These are phyloP conservation scores for Claviceps sp. DNA, from an alignment of 2,329 filamentous ascomycete species.

Conservation along the genomic window DNA sequence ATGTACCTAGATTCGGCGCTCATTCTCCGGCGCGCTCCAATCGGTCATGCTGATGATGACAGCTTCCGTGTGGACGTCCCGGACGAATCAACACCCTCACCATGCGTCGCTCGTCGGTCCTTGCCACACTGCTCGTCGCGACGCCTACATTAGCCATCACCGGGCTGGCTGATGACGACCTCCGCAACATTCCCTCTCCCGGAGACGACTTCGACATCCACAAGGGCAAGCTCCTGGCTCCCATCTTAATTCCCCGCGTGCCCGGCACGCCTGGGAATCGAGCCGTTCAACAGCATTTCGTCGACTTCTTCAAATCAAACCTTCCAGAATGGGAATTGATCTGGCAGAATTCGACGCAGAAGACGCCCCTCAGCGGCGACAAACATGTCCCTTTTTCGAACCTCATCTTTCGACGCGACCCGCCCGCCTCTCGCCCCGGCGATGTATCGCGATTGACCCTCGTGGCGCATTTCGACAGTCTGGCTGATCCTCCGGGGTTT, in stretches of 20 bases:
- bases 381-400: constrained; percentile 72
- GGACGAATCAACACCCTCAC: background rate
- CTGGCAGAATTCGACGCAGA: constrained; percentile 82
- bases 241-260: constrained; percentile 78
- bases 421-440: constrained; percentile 62
- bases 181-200: constrained; percentile 58
- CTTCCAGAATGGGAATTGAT: constrained; percentile 69
- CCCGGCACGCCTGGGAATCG: constrained; percentile 69
- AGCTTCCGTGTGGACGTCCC: too few species aligned
- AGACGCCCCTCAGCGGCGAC: constrained; percentile 61
- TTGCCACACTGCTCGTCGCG: constrained; percentile 2
- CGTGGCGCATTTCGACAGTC: constrained; percentile 89
- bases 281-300: constrained; percentile 67
- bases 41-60: too few species aligned
- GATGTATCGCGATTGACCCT: constrained; percentile 72
- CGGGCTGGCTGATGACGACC: constrained; percentile 58
- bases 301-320: constrained; percentile 60
- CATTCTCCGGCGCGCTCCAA: too few species aligned
- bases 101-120: constrained; percentile 1
- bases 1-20: too few species aligned
- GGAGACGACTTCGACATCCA: constrained; percentile 67
- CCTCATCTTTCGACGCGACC: constrained; percentile 75
- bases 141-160: constrained; percentile 24
- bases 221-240: constrained; percentile 62
- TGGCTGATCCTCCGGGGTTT: constrained; percentile 69